Evolutionary conservation across 2,329 filamentous ascomycete genomes (phyloP).

Genomic region (Alternaria triticimaculans): DNA sequence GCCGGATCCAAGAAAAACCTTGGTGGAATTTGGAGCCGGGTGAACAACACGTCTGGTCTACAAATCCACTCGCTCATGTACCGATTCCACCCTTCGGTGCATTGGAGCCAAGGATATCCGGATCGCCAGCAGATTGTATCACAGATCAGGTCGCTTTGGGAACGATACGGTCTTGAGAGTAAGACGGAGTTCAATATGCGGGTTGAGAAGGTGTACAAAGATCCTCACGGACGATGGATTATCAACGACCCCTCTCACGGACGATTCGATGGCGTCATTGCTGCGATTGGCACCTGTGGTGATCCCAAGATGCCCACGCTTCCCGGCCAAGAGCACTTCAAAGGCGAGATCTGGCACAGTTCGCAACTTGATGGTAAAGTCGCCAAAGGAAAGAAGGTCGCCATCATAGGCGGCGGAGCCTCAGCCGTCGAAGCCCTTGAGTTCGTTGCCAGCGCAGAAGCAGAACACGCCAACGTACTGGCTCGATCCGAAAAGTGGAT

Average conservation of each 20-base stretch:
- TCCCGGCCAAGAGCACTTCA: constrained; percentile 73
- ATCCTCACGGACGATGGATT: constrained; percentile 74
- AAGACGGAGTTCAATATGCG: constrained; percentile 75
- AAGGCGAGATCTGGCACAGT: constrained; percentile 76
- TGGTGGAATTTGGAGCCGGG: constrained; percentile 81
- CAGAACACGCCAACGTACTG: constrained; percentile 73
- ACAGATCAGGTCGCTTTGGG: constrained; percentile 76
- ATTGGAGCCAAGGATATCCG: constrained; percentile 79
- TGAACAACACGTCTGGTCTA: constrained; percentile 81
- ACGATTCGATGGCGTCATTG: constrained; percentile 78
- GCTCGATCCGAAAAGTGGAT: constrained; percentile 86
- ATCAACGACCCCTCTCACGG: constrained; percentile 75
- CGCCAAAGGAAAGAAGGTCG: constrained; percentile 75
- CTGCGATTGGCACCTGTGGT: constrained; percentile 80
- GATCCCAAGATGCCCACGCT: constrained; percentile 76
- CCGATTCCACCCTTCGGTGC: constrained; percentile 80
- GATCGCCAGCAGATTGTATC: constrained; percentile 75
- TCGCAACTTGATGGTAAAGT: constrained; percentile 75
- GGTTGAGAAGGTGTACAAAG: constrained; percentile 73
- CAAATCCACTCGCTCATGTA: constrained; percentile 90
- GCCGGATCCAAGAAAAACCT: constrained; percentile 69
- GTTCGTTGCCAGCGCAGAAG: constrained; percentile 72
- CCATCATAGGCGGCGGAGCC: constrained; percentile 79
- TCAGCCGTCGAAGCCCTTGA: constrained; percentile 84
- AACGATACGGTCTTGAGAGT: constrained; percentile 72